A percentile compares a stretch with the other conserved stretches of the same genome.
These are phyloP conservation scores for Rehmannia glutinosa DNA, from an alignment of 257 asterid genomes.

Conservation along the genomic window DNA sequence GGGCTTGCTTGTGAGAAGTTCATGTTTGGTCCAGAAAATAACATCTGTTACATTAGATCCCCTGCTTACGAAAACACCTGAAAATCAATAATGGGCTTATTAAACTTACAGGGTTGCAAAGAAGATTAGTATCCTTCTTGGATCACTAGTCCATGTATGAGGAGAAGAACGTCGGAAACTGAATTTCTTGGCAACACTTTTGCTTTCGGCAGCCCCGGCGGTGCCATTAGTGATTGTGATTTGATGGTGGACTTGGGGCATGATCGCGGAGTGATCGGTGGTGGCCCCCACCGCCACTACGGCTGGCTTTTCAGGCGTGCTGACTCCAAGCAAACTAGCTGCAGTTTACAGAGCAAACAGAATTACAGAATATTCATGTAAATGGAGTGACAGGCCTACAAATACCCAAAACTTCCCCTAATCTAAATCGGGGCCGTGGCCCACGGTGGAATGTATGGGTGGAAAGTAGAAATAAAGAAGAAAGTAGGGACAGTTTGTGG, in stretches of 20 bases:
- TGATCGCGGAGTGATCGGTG: constrained; percentile 29
- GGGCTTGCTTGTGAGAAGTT: neutral
- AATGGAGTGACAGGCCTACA: too few species aligned
- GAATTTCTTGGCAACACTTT: constrained; percentile 32
- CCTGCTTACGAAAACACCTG: too few species aligned
- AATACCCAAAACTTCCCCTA: neutral
- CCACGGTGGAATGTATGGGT: constrained; percentile 6
- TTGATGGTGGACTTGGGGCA: constrained; percentile 61
- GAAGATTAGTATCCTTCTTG: constrained; percentile 67
- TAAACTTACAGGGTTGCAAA: constrained; percentile 74
- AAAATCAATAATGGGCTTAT: neutral
- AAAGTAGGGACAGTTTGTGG: too few species aligned
- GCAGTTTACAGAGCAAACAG: constrained; percentile 32
- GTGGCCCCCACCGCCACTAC: constrained; percentile 43
- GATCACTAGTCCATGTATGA: constrained; percentile 35
- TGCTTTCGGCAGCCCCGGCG: constrained; percentile 32
- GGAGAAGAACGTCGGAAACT: constrained; percentile 60
- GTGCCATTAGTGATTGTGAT: constrained; percentile 52
- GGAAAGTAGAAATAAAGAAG: neutral
- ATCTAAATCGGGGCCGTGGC: constrained; percentile 15
- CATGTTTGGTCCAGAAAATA: neutral
- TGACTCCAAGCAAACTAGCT: constrained; percentile 46
- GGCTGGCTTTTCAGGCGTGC: constrained; percentile 68
- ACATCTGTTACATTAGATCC: neutral
- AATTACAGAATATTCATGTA: constrained; percentile 7